Percentiles rank a stretch among this genome's conserved stretches.
Conservation (phyloP, 768 basidiomycete species). For the Russula ochroleuca region DNA sequence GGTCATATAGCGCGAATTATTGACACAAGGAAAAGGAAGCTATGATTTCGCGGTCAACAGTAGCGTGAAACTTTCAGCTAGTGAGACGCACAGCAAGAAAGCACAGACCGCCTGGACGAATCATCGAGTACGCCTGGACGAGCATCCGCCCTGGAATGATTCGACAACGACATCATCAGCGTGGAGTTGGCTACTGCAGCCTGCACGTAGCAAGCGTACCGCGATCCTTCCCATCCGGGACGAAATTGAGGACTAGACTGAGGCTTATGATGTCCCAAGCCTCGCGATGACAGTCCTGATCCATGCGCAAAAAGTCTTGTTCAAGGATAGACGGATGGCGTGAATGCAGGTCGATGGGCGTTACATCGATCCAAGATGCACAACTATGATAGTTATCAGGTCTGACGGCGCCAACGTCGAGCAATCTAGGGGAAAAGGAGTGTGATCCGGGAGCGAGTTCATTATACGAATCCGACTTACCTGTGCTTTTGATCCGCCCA, state of each 20-base stretch:
- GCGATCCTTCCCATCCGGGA: constrained; percentile 67
- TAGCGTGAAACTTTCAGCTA: too few species aligned
- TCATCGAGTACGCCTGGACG: constrained; percentile 51
- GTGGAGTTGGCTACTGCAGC: not conserved
- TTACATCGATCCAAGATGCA: constrained; percentile 64
- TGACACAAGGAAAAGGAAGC: constrained; percentile 82
- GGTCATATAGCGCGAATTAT: constrained; percentile 81
- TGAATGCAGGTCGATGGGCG: constrained; percentile 80
- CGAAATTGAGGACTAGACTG: constrained; percentile 88
- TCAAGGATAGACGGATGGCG: constrained; percentile 77
- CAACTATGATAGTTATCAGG: constrained; percentile 75
- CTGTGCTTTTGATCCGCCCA: constrained; percentile 30
- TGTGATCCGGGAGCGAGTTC: not conserved
- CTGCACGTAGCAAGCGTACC: constrained; percentile 42
- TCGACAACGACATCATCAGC: too few species aligned
- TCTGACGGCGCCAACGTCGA: constrained; percentile 85
- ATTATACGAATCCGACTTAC: constrained; percentile 35
- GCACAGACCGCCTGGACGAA: constrained; percentile 52
- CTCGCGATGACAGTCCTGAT: constrained; percentile 44
- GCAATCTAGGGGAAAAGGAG: constrained; percentile 46
- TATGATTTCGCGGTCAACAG: constrained; percentile 31
- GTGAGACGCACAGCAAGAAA: constrained; percentile 60
- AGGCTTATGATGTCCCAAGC: constrained; percentile 80
- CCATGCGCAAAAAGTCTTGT: constrained; percentile 78
- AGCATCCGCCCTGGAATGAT: constrained; percentile 64